Evolutionary conservation across 1,284 basidiomycete genomes (phyloP).

Genomic region (Pyrrhoderma noxium): DNA sequence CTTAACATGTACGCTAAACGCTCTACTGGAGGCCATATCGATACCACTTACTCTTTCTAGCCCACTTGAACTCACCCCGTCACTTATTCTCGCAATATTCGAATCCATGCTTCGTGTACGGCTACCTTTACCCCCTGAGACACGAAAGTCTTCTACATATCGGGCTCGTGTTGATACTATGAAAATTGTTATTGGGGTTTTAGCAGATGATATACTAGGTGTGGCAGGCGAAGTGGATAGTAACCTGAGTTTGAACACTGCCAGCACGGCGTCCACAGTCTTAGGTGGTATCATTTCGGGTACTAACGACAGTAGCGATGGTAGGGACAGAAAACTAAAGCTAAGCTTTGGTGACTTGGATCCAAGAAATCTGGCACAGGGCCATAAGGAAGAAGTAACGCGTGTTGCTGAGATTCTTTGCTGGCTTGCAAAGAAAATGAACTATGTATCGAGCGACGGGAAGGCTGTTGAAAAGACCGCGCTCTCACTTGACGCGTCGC

Average conservation of each 20-base stretch:
- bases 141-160: conserved; percentile 35
- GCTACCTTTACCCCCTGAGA: conserved; percentile 36
- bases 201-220: conserved; percentile 59
- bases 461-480: conserved; percentile 16
- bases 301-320: too few species aligned
- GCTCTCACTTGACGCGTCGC: neutral
- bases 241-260: too few species aligned
- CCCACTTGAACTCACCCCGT: conserved; percentile 64
- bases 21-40: conserved; percentile 41
- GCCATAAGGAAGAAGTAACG: conserved; percentile 55
- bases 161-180: conserved; percentile 48
- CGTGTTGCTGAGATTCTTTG: conserved; percentile 57
- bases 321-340: too few species aligned
- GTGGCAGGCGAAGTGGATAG: neutral
- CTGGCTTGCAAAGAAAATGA: conserved; percentile 48
- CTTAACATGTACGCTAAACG: conserved; percentile 32
- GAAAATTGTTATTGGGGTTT: conserved; percentile 70
- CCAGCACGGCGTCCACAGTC: too few species aligned
- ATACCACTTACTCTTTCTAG: conserved; percentile 48
- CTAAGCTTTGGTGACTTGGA: conserved; percentile 46
- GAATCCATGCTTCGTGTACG: conserved; percentile 47
- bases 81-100: conserved; percentile 57
- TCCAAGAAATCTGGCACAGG: conserved; percentile 51
- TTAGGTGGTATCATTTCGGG: conserved; percentile 40
- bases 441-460: conserved; percentile 27